Base-by-base conservation (phyloP, 331 rosid genomes). In the Telfairia occidentalis region DNA sequence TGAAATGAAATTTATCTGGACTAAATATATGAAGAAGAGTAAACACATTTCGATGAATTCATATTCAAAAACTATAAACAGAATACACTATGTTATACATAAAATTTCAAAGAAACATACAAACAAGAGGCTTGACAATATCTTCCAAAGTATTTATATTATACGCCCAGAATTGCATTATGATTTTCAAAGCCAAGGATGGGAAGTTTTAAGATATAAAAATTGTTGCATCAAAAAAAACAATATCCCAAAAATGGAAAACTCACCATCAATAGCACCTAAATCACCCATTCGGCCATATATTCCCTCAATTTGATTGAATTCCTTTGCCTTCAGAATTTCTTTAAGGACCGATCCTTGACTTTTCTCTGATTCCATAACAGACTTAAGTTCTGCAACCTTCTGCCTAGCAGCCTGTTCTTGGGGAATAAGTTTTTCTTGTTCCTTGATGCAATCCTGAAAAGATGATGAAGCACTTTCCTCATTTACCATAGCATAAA, bases 241-340 rank as follows among this genome's bases (percentile, higher is more conserved):
- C 10, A 7, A 15, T 40, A 35, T 26, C 19, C 30, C 50, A 60
- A 70, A 35, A 53, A 52, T 48, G 73, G 69, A 79, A 80, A 30
- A 34, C 88, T 81, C 79, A 91, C 98, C 92, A 66, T 91, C 96
- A 61, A 94, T 94, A 76, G 98, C 97, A 76, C 98, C 98, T 78
- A 94, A 83, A 86, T 94, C 97, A 65, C 98, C 98, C 96, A 94
- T 83, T 78, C 97, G 92, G 12, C 98, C 97, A 83, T 94, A 92
- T 84, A 94, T 94, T 79, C 98, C 98, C 38, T 83, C 88, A 54
- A 94, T 88, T 75, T 50, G 87, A 78, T 84, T 87, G 73, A 88
- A 82, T 65, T 91, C 90, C 88, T 88, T 94, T 1, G 96, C 97
- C 81, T 84, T 86, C 81, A 88, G 78, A 52, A 94, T 87, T 83